Evolutionary conservation across 371 early-diverging fungal genomes (phyloP), one percentile per base, ranked within the genome.

Genomic region (Blyttiomyces sp.): DNA sequence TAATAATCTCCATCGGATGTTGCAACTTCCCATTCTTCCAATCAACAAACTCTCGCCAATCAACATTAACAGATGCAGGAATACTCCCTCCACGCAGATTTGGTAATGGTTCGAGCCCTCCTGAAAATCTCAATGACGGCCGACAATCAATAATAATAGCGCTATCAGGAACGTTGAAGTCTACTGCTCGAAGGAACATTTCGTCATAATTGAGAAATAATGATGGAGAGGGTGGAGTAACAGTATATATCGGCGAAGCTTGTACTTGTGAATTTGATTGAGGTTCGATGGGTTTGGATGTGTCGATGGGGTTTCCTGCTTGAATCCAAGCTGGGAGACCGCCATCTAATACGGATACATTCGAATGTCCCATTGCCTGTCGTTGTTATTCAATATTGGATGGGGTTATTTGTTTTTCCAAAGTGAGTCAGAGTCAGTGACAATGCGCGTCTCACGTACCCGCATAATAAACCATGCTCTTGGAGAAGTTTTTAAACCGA

Each of bases 291-390:
- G 16, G 24, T 1, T 21, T 39, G 9, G 63, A 16, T 26, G 9
- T 21, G 4, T 80, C 86, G 16, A 81, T 57, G 27, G 72, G 64
- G 33, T 74, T 75, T 17, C 74, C 76, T 5, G 78, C 84, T 3
- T 69, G 70, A 11, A 73, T 64, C 96, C 96, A 95, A 43, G 78
- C 78, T 9, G 84, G 83, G 28, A 95, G 65, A 2, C 96, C 94
- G 19, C 94, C 96, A 49, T 93, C 82, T 42, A 95, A 73, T 3
- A 95, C 83, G 28, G 90, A 88, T 2, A 93, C 84, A 4, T 84
- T 79, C 27, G 84, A 58, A 62, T 93, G 93, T 7, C 92, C 92
- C 83, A 93, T 91, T 4, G 82, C 88, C 81, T 85, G 49, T 28
- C n/a, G 27, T 32, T 31, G n/a, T 9, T 4, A n/a, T 24, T 31